Percentiles rank a stretch among this genome's conserved stretches.
Evolutionary conservation across 371 early-diverging fungal genomes (phyloP).

Genomic region (Mortierella sp.): DNA sequence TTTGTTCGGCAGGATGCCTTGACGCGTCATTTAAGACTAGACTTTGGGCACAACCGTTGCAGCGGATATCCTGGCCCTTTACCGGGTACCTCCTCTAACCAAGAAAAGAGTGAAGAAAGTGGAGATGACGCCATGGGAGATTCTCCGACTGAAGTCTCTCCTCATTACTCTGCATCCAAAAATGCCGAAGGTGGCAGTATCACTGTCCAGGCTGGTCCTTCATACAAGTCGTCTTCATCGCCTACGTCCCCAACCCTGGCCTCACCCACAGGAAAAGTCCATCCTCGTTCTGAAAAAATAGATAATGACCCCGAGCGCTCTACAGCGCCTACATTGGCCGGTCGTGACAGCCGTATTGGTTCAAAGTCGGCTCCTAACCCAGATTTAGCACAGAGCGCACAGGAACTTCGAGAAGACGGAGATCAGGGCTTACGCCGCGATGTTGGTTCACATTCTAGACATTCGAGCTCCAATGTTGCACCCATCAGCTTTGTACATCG

Average conservation of each 20-base stretch:
- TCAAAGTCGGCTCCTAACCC: neutral
- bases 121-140: conserved; percentile 29
- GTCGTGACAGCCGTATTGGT: neutral
- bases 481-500: conserved; percentile 48
- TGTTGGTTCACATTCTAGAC: conserved; percentile 6
- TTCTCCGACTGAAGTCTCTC: conserved; percentile 9
- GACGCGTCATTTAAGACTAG: conserved; percentile 65
- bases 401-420: conserved; percentile 10
- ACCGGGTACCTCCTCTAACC: conserved; percentile 24
- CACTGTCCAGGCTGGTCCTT: conserved; percentile 8
- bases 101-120: conserved; percentile 30
- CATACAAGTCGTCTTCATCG: conserved; percentile 11
- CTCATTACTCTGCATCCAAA: neutral
- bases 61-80: conserved; percentile 48
- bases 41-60: conserved; percentile 54
- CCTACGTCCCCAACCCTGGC: conserved; percentile 14
- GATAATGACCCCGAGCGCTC: conserved; percentile 15
- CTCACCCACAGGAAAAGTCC: conserved; percentile 3
- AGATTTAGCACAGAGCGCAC: neutral
- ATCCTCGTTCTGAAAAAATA: neutral
- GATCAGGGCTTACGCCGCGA: conserved; percentile 12
- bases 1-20: conserved; percentile 87
- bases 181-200: neutral
- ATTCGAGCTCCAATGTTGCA: conserved; percentile 11
- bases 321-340: neutral